Conservation (phyloP, 495 filamentous ascomycete genomes). For the Hypoxylon perforatum region DNA sequence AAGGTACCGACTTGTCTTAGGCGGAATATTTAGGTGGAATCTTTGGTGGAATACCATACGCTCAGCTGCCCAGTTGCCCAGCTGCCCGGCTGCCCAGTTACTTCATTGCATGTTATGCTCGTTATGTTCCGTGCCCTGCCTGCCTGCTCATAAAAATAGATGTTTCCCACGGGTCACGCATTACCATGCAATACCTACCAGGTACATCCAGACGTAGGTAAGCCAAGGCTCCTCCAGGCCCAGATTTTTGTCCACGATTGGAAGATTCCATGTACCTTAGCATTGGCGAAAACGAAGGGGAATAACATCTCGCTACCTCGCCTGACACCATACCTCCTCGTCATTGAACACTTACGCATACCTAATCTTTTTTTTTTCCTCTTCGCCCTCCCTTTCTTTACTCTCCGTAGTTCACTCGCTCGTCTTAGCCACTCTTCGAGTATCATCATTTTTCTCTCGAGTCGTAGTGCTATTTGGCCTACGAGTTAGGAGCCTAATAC, state of each 20-base stretch:
- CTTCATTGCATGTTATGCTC: neutral
- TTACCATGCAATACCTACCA: conserved; percentile 17
- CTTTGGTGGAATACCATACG: no score
- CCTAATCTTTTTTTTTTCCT: conserved; percentile 12
- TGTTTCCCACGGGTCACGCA: conserved; percentile 24
- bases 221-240: conserved; percentile 25
- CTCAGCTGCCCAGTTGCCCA: no score
- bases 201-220: conserved; percentile 19
- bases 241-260: conserved; percentile 31
- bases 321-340: conserved; percentile 40
- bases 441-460: conserved; percentile 14
- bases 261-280: conserved; percentile 32
- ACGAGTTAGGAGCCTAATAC: conserved; percentile 31
- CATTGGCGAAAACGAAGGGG: conserved; percentile 44
- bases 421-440: conserved; percentile 25
- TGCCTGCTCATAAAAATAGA: conserved; percentile 37
- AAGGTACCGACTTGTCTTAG: no score
- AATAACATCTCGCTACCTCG: conserved; percentile 39
- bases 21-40: no score
- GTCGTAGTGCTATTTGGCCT: conserved; percentile 23
- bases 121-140: neutral
- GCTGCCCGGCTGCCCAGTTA: neutral
- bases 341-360: conserved; percentile 32
- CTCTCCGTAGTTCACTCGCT: conserved; percentile 30
- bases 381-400: conserved; percentile 13